phyloP scores from a whole-genome alignment of 2,329 filamentous ascomycete genomes.

The Hypomyces perniciosus region DNA sequence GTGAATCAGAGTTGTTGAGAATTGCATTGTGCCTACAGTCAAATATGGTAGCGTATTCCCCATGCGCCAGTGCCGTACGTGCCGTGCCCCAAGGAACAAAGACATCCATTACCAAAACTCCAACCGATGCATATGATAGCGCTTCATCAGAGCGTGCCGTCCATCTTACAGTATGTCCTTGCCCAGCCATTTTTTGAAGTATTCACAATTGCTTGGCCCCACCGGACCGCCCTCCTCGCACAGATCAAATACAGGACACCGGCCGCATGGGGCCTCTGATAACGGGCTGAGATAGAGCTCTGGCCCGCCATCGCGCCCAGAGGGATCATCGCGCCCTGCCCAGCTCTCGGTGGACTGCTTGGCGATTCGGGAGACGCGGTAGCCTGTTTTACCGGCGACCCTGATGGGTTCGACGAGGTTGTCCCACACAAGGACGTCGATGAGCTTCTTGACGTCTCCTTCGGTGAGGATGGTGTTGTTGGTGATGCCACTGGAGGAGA shows the following conservation, averaged over 20 bases:
- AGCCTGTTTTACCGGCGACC: conserved; percentile 44
- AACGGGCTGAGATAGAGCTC: conserved; percentile 60
- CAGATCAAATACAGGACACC: conserved; percentile 87
- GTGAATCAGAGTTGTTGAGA: not conserved
- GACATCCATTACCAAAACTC: conserved; percentile 13
- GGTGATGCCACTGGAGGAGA: conserved; percentile 64
- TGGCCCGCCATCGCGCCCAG: conserved; percentile 32
- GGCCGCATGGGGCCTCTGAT: conserved; percentile 83
- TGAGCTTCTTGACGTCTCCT: conserved; percentile 74
- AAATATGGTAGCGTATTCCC: not conserved
- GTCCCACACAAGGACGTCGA: conserved; percentile 86
- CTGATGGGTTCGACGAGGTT: conserved; percentile 67
- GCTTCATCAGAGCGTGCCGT: not conserved
- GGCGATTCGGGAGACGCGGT: conserved; percentile 45
- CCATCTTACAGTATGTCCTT: conserved; percentile 28
- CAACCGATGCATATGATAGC: conserved; percentile 16
- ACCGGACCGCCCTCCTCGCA: conserved; percentile 89
- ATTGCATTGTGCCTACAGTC: not conserved
- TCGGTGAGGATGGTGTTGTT: conserved; percentile 65
- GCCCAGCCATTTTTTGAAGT: conserved; percentile 80
- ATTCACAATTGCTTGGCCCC: conserved; percentile 82
- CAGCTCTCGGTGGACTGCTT: conserved; percentile 39
- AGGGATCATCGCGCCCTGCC: conserved; percentile 34
- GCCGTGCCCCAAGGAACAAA: not conserved
- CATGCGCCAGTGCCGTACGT: conserved; percentile 3